These are phyloP conservation scores for Hericium coralloides DNA, from an alignment of 768 basidiomycete genomes.

Conservation along the genomic window DNA sequence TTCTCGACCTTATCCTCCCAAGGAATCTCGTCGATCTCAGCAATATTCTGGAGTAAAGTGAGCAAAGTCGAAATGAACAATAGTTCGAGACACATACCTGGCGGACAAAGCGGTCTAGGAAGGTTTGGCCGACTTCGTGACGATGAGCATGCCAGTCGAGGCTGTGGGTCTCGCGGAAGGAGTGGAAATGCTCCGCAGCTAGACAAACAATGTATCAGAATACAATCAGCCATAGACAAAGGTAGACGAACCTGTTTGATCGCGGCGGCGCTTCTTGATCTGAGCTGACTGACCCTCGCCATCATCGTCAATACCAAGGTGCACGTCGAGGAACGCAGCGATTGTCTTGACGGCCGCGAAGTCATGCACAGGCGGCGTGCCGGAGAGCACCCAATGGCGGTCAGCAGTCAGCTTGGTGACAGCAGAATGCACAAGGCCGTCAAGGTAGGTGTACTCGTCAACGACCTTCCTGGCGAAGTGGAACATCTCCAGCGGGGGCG, in stretches of 20 bases:
- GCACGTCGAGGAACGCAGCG: conserved; percentile 79
- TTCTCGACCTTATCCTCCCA: conserved; percentile 54
- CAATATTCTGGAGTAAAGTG: conserved; percentile 58
- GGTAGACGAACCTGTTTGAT: conserved; percentile 62
- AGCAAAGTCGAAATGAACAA: not conserved
- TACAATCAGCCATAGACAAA: not conserved
- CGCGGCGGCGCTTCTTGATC: conserved; percentile 72
- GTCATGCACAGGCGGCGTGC: conserved; percentile 88
- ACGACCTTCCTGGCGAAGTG: conserved; percentile 83
- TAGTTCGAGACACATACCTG: conserved; percentile 43
- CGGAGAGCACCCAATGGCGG: conserved; percentile 92
- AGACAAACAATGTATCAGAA: conserved; percentile 4
- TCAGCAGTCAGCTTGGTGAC: conserved; percentile 70
- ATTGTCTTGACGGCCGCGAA: conserved; percentile 89
- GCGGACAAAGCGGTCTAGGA: conserved; percentile 75
- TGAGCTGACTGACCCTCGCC: conserved; percentile 67
- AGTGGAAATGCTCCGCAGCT: conserved; percentile 92
- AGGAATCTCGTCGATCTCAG: conserved; percentile 94
- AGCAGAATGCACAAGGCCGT: conserved; percentile 69
- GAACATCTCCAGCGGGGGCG: conserved; percentile 88
- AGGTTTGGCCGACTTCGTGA: conserved; percentile 71
- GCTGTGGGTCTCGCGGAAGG: conserved; percentile 91
- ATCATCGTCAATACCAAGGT: conserved; percentile 87
- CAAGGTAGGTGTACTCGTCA: conserved; percentile 92
- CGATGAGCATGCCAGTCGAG: conserved; percentile 89